Percentiles rank a stretch among this genome's conserved stretches.
Conservation (phyloP, 768 basidiomycete genomes). For the Lentinula detonsa region DNA sequence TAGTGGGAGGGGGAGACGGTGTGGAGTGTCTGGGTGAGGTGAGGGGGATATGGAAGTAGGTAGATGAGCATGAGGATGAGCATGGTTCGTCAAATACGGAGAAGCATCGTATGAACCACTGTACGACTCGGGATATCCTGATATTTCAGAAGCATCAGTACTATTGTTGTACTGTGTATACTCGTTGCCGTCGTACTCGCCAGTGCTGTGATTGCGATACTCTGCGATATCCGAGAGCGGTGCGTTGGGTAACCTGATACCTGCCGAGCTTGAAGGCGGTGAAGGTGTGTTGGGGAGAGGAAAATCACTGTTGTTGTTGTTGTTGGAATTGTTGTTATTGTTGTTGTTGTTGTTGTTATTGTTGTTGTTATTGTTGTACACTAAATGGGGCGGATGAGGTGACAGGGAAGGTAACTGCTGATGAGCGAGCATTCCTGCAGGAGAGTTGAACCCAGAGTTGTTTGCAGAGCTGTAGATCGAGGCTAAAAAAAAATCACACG, state of each 20-base stretch:
- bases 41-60: not conserved
- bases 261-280: slow-evolving; percentile 55
- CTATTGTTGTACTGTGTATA: not conserved
- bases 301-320: slow-evolving; percentile 21
- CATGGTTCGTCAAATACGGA: not conserved
- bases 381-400: slow-evolving; percentile 32
- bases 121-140: not conserved
- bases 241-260: slow-evolving; percentile 70
- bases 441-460: not conserved
- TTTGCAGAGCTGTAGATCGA: slow-evolving; percentile 47
- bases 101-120: not conserved
- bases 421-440: slow-evolving; percentile 31
- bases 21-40: not conserved
- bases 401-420: slow-evolving; percentile 66
- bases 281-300: slow-evolving; percentile 59
- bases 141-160: not conserved
- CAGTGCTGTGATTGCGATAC: not conserved
- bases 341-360: slow-evolving; percentile 26
- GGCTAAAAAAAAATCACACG: not conserved
- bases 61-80: not conserved
- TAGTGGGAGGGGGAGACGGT: not conserved
- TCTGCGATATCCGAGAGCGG: slow-evolving; percentile 68
- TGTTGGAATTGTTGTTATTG: slow-evolving; percentile 45
- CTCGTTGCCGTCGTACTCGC: not conserved
- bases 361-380: slow-evolving; percentile 47